Percentiles rank a stretch among this genome's conserved stretches.
phyloP scores from a whole-genome alignment of 805 yeast species.

The Nakazawaea holstii region DNA sequence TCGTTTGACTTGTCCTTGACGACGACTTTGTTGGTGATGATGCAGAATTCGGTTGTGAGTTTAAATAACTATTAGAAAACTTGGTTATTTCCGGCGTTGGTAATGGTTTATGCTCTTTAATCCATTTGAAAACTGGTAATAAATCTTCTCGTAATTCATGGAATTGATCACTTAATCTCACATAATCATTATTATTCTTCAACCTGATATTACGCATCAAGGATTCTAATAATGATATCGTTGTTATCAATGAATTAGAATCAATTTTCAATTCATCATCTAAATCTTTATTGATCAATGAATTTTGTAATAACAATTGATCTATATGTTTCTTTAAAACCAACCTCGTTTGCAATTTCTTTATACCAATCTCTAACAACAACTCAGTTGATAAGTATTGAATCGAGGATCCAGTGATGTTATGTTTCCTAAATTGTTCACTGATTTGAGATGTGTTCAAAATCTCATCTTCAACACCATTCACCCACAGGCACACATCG shows the following conservation, averaged over 20 bases:
- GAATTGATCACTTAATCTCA: conserved; percentile 47
- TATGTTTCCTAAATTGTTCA: conserved; percentile 43
- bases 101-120: conserved; percentile 62
- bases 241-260: conserved; percentile 4
- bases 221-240: conserved; percentile 7
- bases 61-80: conserved; percentile 10
- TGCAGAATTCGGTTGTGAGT: conserved; percentile 14
- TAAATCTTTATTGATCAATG: conserved; percentile 18
- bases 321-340: conserved; percentile 54
- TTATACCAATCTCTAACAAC: conserved; percentile 66
- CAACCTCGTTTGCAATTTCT: conserved; percentile 49
- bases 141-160: conserved; percentile 56
- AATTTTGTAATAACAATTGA: conserved; percentile 38
- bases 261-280: conserved; percentile 1
- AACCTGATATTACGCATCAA: not conserved
- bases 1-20: conserved; percentile 4
- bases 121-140: conserved; percentile 54
- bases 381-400: conserved; percentile 66
- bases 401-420: conserved; percentile 68
- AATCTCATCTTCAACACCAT: not conserved
- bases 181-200: conserved; percentile 14
- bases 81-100: conserved; percentile 52
- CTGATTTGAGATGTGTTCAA: not conserved
- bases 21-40: conserved; percentile 21
- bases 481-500: conserved; percentile 5